Conservation (phyloP, 441 rosid genomes). For the Pelargonium myrrhifolium region DNA sequence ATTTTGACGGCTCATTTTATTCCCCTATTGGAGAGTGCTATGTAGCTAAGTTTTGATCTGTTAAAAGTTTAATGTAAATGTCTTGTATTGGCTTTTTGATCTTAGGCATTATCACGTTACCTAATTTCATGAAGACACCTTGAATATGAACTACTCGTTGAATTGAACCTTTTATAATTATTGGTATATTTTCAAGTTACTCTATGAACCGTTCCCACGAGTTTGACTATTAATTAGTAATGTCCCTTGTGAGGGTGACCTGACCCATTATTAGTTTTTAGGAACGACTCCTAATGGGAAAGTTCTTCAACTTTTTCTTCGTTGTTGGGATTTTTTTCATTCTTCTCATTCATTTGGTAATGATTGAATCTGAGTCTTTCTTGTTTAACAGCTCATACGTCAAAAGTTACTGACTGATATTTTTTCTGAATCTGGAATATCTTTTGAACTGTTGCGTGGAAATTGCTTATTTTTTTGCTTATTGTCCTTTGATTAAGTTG, state of each 20-base stretch:
- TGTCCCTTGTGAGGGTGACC: too few relatives aligned
- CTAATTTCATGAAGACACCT: neutral
- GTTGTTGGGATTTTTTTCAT: neutral
- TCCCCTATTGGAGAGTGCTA: neutral
- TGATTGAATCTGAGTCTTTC: neutral
- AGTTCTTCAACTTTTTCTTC: neutral
- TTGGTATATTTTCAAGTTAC: too few relatives aligned
- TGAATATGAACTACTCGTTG: neutral
- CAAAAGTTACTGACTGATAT: neutral
- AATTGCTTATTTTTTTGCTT: neutral
- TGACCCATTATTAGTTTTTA: too few relatives aligned
- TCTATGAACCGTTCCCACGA: too few relatives aligned
- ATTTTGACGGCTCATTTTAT: slow-evolving; percentile 6
- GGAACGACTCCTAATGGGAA: too few relatives aligned
- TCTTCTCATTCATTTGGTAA: neutral
- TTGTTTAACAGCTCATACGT: neutral
- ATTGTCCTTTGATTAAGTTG: neutral
- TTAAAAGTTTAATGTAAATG: slow-evolving; percentile 2
- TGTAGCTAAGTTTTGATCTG: slow-evolving; percentile 6
- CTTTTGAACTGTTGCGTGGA: neutral
- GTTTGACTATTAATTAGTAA: too few relatives aligned
- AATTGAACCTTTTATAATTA: too few relatives aligned
- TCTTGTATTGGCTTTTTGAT: too few relatives aligned
- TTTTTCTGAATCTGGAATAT: neutral
- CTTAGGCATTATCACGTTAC: neutral